These are phyloP conservation scores for Trichoderma parareesei DNA, from an alignment of 495 filamentous ascomycete species.

Conservation along the genomic window DNA sequence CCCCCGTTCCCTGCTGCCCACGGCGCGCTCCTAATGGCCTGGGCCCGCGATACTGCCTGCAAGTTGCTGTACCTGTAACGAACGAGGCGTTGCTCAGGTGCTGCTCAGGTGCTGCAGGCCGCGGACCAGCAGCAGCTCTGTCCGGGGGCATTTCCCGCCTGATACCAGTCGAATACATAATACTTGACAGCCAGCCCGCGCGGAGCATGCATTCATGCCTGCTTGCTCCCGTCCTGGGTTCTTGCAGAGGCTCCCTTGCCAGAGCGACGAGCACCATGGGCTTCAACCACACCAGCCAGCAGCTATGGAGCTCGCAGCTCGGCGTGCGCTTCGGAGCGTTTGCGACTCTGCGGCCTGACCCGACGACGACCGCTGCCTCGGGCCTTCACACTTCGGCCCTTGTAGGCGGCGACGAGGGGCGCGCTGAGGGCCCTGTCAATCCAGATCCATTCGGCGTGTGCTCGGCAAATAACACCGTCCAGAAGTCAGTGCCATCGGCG, in stretches of 20 bases:
- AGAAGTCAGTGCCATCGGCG: not conserved
- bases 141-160: too few species aligned
- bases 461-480: not conserved
- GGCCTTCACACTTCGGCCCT: not conserved
- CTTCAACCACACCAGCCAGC: not conserved
- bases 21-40: not conserved
- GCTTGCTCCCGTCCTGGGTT: not conserved
- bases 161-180: too few species aligned
- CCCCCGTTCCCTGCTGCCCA: not conserved
- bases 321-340: constrained; percentile 1
- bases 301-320: not conserved
- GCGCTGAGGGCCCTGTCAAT: not conserved
- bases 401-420: not conserved
- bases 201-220: not conserved
- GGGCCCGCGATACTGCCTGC: not conserved
- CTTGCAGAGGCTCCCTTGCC: not conserved
- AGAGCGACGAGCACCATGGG: constrained; percentile 5
- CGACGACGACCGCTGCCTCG: not conserved
- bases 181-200: not conserved
- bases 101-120: not conserved
- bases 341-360: not conserved
- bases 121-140: too few species aligned
- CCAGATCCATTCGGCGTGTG: not conserved
- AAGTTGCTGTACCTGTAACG: not conserved
- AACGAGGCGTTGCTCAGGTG: not conserved